Percentiles rank a stretch among this genome's conserved stretches.
These are phyloP conservation scores for Trichodelitschia bisporula DNA, from an alignment of 495 filamentous ascomycete species.

Conservation along the genomic window DNA sequence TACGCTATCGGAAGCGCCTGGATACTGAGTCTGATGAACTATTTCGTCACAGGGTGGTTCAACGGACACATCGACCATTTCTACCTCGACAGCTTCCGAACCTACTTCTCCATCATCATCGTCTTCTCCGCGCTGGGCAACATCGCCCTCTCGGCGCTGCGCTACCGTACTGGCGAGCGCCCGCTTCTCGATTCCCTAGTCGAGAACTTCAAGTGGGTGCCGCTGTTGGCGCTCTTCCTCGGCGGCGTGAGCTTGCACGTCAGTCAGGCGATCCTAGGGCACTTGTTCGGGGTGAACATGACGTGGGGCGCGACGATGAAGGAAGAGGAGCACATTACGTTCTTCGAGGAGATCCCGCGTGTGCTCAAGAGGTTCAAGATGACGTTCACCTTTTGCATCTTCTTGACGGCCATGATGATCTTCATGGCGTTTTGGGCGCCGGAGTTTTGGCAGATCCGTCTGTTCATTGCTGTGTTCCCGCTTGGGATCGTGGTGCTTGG, in stretches of 20 bases:
- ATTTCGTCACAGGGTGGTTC: slow-evolving; percentile 42
- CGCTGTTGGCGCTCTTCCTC: slow-evolving; percentile 22
- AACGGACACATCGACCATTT: slow-evolving; percentile 22
- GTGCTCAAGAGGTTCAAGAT: slow-evolving; percentile 31
- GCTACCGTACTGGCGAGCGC: slow-evolving; percentile 20
- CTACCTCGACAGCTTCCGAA: slow-evolving; percentile 24
- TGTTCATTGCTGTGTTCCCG: slow-evolving; percentile 33
- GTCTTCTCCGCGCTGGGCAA: slow-evolving; percentile 23
- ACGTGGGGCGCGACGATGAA: slow-evolving; percentile 26
- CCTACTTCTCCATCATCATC: slow-evolving; percentile 24
- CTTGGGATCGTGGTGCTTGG: slow-evolving; percentile 24
- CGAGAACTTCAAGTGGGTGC: slow-evolving; percentile 23
- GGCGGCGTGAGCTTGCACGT: slow-evolving; percentile 23
- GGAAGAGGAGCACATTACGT: slow-evolving; percentile 32
- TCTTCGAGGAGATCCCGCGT: slow-evolving; percentile 32
- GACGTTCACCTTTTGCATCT: slow-evolving; percentile 30
- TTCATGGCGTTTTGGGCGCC: slow-evolving; percentile 21
- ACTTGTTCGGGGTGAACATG: slow-evolving; percentile 24
- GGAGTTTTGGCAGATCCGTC: slow-evolving; percentile 26
- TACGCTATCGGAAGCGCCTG: slow-evolving; percentile 61
- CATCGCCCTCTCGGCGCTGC: slow-evolving; percentile 20
- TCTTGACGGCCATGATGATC: slow-evolving; percentile 22
- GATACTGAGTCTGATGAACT: slow-evolving; percentile 55
- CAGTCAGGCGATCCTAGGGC: slow-evolving; percentile 20
- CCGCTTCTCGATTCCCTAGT: slow-evolving; percentile 12